Base-by-base conservation (phyloP, 768 basidiomycete species). In the Leucosporidium yakuticum region DNA sequence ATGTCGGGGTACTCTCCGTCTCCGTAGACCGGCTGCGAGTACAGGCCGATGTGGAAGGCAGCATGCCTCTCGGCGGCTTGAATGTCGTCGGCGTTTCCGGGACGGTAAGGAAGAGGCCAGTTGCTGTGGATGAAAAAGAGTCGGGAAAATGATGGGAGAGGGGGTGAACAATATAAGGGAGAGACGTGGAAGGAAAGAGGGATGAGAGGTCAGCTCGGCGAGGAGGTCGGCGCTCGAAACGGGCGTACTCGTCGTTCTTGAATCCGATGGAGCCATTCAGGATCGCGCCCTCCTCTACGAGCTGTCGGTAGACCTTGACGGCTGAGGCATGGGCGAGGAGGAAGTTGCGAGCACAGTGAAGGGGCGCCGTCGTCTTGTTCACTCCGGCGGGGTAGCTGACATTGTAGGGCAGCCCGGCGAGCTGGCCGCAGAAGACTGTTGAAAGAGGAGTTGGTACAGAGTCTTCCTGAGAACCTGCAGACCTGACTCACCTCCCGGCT, bases 231-330 rank as follows among this genome's bases (percentile, higher is more conserved):
- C n/a, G n/a, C n/a, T n/a, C n/a, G n/a, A n/a, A n/a, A n/a, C n/a
- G n/a, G n/a, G n/a, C n/a, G n/a, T n/a, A n/a, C n/a, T 84, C 82
- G 68, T 84, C 83, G 67, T 82, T 83, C 75, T 85, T 85, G 76
- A 83, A 82, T 0, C 83, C 78, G 34, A 85, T 84, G 25, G 61
- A 64, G 3, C 68, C 68, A 7, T 48, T 51, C 49, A 29, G 39
- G 48, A 69, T 69, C 44, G 83, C 81, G n/a, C 83, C 83, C 57
- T 79, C 64, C n/a, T 83, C 83, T 25, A 79, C 79, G 80, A 84
- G 79, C 56, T 78, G 77, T 58, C 82, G 77, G 76, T 84, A 84
- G 0, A 80, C 81, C 78, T 83, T 82, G 31, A 84, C 83, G 23
- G 83, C 83, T 39, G 79, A 81, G 19, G 80, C 82, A 74, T 84